A percentile compares a stretch with the other conserved stretches of the same genome.
Conservation (phyloP, 176 grass and related monocot species). For the Ensete ventricosum region DNA sequence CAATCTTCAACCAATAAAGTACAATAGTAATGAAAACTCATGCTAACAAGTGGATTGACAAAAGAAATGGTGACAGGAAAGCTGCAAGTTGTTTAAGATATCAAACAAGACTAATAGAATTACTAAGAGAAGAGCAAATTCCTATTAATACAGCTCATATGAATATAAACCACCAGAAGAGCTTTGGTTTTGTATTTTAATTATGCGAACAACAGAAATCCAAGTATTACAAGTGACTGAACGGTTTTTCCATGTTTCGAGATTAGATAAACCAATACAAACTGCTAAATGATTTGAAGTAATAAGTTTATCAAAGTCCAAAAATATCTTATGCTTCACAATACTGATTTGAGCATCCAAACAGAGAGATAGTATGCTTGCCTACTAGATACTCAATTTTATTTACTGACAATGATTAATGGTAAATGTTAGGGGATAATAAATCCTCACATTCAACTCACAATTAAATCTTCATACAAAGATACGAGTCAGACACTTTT, state of each 20-base stretch:
- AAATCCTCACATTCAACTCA: neutral
- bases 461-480: neutral
- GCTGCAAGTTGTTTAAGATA: neutral
- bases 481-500: neutral
- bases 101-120: neutral
- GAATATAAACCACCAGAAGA: neutral
- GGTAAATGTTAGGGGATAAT: neutral
- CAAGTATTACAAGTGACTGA: too few species aligned
- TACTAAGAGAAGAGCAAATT: neutral
- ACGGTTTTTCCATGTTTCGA: too few species aligned
- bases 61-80: neutral
- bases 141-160: neutral
- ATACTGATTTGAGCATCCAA: neutral
- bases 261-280: neutral
- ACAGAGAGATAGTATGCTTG: neutral
- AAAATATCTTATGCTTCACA: neutral
- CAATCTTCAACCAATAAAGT: neutral
- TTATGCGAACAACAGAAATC: too few species aligned
- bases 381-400: neutral
- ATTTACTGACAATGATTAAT: neutral
- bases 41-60: neutral
- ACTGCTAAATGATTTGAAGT: neutral
- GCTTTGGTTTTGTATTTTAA: neutral
- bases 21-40: neutral
- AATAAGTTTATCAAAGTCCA: neutral